A percentile compares a stretch with the other conserved stretches of the same genome.
Evolutionary conservation across 2,329 filamentous ascomycete genomes (phyloP).

Genomic region (Alternaria brassicae): DNA sequence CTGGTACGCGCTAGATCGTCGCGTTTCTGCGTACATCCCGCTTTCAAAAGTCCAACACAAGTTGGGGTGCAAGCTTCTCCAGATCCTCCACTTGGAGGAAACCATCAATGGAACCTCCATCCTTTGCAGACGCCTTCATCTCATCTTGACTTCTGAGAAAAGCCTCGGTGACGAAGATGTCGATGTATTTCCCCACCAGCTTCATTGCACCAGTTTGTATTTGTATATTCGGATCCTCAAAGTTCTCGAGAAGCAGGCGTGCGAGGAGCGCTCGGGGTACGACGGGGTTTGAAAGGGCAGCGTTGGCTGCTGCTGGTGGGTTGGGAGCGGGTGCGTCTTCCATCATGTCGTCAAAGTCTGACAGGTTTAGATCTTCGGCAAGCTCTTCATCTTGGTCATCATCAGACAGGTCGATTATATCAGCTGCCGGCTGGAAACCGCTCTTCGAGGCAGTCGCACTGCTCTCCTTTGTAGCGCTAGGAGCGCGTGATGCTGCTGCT

Average conservation of each 20-base stretch:
- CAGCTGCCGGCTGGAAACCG: conserved; percentile 31
- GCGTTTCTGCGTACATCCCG: neutral
- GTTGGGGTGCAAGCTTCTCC: conserved; percentile 83
- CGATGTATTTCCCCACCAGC: conserved; percentile 83
- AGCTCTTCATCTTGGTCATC: conserved; percentile 37
- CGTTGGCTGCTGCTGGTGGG: conserved; percentile 14
- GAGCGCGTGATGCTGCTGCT: conserved; percentile 10
- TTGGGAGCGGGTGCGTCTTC: conserved; percentile 29
- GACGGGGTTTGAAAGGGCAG: conserved; percentile 38
- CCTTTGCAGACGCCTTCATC: conserved; percentile 59
- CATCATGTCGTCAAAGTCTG: conserved; percentile 45
- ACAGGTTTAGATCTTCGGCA: conserved; percentile 26
- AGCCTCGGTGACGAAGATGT: conserved; percentile 89
- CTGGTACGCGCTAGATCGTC: neutral
- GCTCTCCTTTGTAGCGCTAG: conserved; percentile 26
- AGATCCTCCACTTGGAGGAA: conserved; percentile 89
- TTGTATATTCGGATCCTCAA: conserved; percentile 59
- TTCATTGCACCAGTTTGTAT: conserved; percentile 60
- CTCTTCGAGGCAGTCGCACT: conserved; percentile 24
- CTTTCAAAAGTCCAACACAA: conserved; percentile 80
- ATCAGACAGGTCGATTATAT: conserved; percentile 41
- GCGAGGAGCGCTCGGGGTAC: conserved; percentile 80
- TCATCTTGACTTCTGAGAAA: conserved; percentile 79
- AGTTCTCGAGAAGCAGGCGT: conserved; percentile 79
- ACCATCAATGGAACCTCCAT: conserved; percentile 55